A percentile compares a stretch with the other conserved stretches of the same genome.
phyloP scores from a whole-genome alignment of 495 filamentous ascomycete genomes.

The Collariella sp. region DNA sequence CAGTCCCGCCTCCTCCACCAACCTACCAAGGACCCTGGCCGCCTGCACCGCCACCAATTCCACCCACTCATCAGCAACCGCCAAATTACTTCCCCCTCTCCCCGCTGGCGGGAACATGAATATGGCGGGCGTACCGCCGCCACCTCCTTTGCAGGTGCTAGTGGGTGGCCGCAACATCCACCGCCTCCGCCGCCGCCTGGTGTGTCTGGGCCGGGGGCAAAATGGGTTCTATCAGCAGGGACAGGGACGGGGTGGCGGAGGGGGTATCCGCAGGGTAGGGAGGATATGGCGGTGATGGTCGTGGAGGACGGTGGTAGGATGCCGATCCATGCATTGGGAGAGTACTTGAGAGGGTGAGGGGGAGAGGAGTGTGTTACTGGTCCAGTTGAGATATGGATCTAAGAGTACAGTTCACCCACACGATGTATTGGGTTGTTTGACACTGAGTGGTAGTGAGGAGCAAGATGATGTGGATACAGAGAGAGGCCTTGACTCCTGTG shows the following conservation, averaged over 20 bases:
- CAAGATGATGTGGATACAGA: no score
- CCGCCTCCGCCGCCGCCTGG: slow-evolving; percentile 20
- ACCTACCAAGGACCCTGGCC: slow-evolving; percentile 47
- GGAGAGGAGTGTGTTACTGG: no score
- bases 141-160: slow-evolving; percentile 7
- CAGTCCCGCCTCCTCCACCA: slow-evolving; percentile 36
- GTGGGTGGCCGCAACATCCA: slow-evolving; percentile 17
- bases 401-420: no score
- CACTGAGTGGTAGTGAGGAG: no score
- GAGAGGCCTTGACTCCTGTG: no score
- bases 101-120: slow-evolving; percentile 1
- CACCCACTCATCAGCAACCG: slow-evolving; percentile 16
- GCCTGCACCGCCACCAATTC: slow-evolving; percentile 36
- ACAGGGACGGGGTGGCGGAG: slow-evolving; percentile 3
- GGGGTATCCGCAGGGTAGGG: slow-evolving; percentile 8
- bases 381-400: no score
- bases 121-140: no score
- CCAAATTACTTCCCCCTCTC: neutral
- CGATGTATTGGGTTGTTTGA: no score
- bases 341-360: neutral
- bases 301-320: slow-evolving; percentile 6
- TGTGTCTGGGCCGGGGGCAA: slow-evolving; percentile 19
- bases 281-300: slow-evolving; percentile 18
- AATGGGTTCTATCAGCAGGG: slow-evolving; percentile 22
- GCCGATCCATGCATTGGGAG: neutral